Evolutionary conservation across 352 stramenopile species (phyloP), one percentile per base, ranked within the genome.

Genomic region (Globisporangium middletonii): DNA sequence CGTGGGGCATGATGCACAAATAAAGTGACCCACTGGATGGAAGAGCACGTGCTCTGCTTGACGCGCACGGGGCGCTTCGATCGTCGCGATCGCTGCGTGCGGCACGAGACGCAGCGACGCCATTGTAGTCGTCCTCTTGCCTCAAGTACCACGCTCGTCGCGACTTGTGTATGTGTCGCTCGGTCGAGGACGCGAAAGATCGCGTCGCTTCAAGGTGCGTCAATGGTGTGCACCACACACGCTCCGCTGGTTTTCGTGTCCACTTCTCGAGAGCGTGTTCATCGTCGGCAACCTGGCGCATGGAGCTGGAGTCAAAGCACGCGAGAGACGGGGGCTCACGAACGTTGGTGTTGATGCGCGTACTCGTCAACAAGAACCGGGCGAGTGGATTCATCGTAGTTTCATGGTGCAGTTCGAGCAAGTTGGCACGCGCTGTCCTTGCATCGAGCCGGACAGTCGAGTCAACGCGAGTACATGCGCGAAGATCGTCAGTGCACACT

Each of bases 1-100:
- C 3, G 8, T 27, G 41, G 23, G 3, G 7, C 26, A 28, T 11
- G 38, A 23, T 12, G 4, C 16, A 1, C 33, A 38, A 38, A 9
- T 38, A 4, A 16, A 9, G 19, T 9, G 2, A 30, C 51, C 18
- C 12, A 65, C 60, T 18, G 60, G 54, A 13, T 65, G 60, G 26
- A 65, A 65, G 15, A 65, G 60, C 41, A 53, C 54, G 26, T 62
- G 53, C 54, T 65, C 60, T 28, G 59, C 44, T 52, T 64, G 59
- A 4, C 42, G 54, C 19, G 54, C 27, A 28, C 44, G 60, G 30
- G 37, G 19, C 15, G 26, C 46, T 19, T 65, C 60, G 33, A 65
- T 48, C 11, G 28, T 41, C 11, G 49, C 48, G 26, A 49, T 48
- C 35, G 30, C 26, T 16, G 28, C 54, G 11, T 50, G 54, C 3